phyloP scores from a whole-genome alignment of 2,329 filamentous ascomycete genomes.

The Pseudocercospora eumusae region DNA sequence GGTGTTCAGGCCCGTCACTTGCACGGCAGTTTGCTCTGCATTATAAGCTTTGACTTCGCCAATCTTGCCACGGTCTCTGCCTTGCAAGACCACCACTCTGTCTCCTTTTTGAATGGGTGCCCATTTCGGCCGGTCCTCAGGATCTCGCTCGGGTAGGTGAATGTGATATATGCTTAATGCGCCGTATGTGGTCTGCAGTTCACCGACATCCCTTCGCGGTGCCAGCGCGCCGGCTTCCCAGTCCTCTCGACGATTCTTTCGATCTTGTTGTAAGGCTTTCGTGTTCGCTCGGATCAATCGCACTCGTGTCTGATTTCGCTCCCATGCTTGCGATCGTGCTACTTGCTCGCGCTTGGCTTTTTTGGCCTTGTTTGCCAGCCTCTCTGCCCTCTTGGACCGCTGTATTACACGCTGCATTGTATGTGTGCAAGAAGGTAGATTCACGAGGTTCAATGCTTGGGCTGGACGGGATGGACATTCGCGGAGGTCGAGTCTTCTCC shows the following conservation, averaged over 20 bases:
- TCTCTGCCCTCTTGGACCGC: slow-evolving; percentile 20
- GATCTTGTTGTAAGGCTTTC: slow-evolving; percentile 49
- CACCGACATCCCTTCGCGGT: slow-evolving; percentile 71
- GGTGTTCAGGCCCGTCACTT: slow-evolving; percentile 46
- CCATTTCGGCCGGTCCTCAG: slow-evolving; percentile 31
- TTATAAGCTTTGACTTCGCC: slow-evolving; percentile 64
- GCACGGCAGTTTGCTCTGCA: slow-evolving; percentile 38
- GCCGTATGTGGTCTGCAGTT: slow-evolving; percentile 60
- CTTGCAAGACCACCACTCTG: slow-evolving; percentile 77
- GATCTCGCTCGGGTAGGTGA: slow-evolving; percentile 33
- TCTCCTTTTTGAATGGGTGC: slow-evolving; percentile 59
- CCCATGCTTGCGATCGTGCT: slow-evolving; percentile 35
- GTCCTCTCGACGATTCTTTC: slow-evolving; percentile 67
- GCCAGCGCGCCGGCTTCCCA: slow-evolving; percentile 77
- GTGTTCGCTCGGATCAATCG: slow-evolving; percentile 30
- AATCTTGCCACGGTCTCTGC: slow-evolving; percentile 80
- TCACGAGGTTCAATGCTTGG: no score
- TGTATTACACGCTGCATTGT: slow-evolving; percentile 26
- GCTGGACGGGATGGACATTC: background rate
- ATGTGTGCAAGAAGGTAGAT: background rate
- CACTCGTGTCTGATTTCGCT: slow-evolving; percentile 33
- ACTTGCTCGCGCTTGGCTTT: slow-evolving; percentile 16
- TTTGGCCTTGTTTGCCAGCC: slow-evolving; percentile 15
- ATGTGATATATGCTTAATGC: slow-evolving; percentile 40
- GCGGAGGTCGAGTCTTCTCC: background rate